These are phyloP conservation scores for Gossypium mustelinum DNA, from an alignment of 345 rosid genomes.

Conservation along the genomic window DNA sequence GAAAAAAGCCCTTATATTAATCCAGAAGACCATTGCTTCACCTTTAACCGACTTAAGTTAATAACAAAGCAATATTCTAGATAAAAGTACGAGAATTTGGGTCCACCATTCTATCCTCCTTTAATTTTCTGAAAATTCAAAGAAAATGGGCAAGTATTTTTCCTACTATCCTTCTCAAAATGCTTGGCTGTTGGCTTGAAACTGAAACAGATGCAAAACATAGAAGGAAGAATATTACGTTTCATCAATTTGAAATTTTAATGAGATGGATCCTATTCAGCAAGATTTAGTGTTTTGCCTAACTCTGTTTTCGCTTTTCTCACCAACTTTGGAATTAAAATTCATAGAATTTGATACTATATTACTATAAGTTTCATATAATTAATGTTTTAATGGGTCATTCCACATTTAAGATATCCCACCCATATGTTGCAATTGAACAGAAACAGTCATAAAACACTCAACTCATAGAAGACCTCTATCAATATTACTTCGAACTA, in stretches of 20 bases:
- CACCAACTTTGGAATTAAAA: background rate
- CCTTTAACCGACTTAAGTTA: background rate
- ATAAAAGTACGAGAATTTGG: background rate
- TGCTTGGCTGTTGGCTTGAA: background rate
- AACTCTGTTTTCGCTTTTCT: background rate
- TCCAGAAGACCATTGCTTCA: background rate
- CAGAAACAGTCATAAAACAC: slow-evolving; percentile 1
- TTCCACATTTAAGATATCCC: background rate
- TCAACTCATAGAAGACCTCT: background rate
- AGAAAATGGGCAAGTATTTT: background rate
- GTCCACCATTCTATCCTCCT: background rate
- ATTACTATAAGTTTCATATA: background rate
- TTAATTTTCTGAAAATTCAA: background rate
- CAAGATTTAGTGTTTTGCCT: background rate
- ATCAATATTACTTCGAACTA: background rate
- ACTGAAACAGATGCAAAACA: background rate
- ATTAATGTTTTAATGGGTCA: background rate
- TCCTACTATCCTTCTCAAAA: background rate
- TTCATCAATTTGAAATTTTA: background rate
- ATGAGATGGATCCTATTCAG: background rate
- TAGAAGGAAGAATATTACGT: background rate
- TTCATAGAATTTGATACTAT: background rate
- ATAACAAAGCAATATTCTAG: background rate
- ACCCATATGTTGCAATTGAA: background rate
- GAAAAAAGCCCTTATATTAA: background rate